Evolutionary conservation across 2,329 filamentous ascomycete species (phyloP).

Genomic region (Fusarium gaditjirri): DNA sequence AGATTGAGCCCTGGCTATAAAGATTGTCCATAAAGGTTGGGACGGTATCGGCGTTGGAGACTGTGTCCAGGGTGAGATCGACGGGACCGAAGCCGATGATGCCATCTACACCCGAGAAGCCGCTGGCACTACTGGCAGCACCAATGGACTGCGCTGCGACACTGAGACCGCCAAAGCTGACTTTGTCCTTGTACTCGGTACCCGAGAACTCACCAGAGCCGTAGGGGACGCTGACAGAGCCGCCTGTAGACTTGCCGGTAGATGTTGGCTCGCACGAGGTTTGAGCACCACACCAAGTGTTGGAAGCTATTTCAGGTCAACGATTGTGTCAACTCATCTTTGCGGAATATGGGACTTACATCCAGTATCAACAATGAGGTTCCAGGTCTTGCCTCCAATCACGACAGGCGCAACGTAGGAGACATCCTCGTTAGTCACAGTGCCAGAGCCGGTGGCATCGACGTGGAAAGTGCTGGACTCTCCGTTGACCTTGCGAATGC

Average conservation of each 20-base stretch:
- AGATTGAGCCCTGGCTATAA: background rate
- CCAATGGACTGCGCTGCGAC: background rate
- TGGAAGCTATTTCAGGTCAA: background rate
- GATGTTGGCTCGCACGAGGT: background rate
- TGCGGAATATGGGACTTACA: rapidly evolving
- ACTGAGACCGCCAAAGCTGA: background rate
- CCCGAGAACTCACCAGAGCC: background rate
- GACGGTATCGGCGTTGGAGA: background rate
- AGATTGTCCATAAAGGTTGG: background rate
- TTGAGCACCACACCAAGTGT: slow-evolving; percentile 3
- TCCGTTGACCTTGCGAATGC: background rate
- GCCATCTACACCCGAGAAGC: background rate
- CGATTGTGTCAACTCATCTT: rapidly evolving
- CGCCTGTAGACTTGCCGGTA: background rate
- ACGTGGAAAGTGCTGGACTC: rapidly evolving
- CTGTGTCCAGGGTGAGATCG: background rate
- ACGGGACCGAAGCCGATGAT: background rate
- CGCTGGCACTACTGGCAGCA: background rate
- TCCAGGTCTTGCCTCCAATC: background rate
- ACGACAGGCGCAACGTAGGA: background rate
- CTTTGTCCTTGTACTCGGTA: background rate
- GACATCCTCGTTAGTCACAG: background rate
- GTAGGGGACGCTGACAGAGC: background rate
- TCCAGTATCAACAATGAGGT: background rate
- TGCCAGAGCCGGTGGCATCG: background rate